These are phyloP conservation scores for Murraya koenigii DNA, from an alignment of 345 rosid genomes.

Conservation along the genomic window DNA sequence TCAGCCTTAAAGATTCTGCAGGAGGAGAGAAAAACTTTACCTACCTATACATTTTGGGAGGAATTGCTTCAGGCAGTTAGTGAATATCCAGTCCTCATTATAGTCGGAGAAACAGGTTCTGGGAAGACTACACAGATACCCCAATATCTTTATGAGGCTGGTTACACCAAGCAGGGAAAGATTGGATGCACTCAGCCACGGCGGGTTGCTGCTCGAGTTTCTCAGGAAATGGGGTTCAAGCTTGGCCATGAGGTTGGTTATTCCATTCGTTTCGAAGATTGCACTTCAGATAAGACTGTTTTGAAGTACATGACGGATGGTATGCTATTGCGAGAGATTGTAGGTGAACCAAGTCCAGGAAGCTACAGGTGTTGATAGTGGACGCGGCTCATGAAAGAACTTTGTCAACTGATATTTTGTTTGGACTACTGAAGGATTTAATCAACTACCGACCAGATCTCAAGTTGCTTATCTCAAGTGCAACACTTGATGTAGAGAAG, in stretches of 20 bases:
- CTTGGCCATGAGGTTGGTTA: slow-evolving; percentile 99
- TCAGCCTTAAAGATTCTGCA: slow-evolving; percentile 77
- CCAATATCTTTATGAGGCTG: slow-evolving; percentile 95
- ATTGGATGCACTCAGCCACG: slow-evolving; percentile 88
- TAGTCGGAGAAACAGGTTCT: slow-evolving; percentile 98
- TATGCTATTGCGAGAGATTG: slow-evolving; percentile 89
- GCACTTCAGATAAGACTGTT: slow-evolving; percentile 92
- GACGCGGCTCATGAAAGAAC: slow-evolving; percentile 99
- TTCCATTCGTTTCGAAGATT: slow-evolving; percentile 95
- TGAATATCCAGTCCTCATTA: slow-evolving; percentile 83
- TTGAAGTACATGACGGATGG: slow-evolving; percentile 97
- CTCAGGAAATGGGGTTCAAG: slow-evolving; percentile 97
- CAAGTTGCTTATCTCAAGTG: slow-evolving; percentile 90
- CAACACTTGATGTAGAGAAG: slow-evolving; percentile 96
- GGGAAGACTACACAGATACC: slow-evolving; percentile 98
- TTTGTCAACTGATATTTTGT: slow-evolving; percentile 88
- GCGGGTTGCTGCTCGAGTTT: slow-evolving; percentile 95
- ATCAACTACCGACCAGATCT: slow-evolving; percentile 80
- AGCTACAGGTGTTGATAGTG: slow-evolving; percentile 93
- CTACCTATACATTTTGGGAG: slow-evolving; percentile 78
- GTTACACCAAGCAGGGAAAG: slow-evolving; percentile 91
- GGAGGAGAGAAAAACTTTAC: slow-evolving; percentile 85
- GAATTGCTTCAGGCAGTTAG: slow-evolving; percentile 71
- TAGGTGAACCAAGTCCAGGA: slow-evolving; percentile 87
- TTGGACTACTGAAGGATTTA: slow-evolving; percentile 92